Conservation (phyloP, 2,329 filamentous ascomycete species). For the Aspergillus candidus region DNA sequence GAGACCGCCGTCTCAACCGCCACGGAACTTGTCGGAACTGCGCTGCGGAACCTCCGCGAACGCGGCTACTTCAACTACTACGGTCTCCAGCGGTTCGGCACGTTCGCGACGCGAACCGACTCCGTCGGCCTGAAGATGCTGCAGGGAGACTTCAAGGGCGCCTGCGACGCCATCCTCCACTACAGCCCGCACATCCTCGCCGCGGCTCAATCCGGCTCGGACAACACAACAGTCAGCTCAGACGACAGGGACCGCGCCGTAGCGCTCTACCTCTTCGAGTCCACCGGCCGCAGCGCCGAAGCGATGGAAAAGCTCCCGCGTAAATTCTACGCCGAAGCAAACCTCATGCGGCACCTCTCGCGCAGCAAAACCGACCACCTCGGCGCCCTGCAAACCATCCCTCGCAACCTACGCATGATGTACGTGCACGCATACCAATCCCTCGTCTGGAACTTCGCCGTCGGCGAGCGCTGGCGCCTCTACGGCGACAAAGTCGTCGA, state of each 20-base stretch:
- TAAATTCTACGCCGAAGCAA: constrained; percentile 73
- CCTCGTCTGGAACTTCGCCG: constrained; percentile 84
- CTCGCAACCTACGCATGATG: constrained; percentile 78
- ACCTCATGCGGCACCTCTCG: constrained; percentile 70
- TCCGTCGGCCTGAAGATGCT: constrained; percentile 78
- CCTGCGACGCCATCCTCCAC: constrained; percentile 68
- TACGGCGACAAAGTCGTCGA: constrained; percentile 69
- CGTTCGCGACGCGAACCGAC: constrained; percentile 79
- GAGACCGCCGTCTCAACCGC: constrained; percentile 40
- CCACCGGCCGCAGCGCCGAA: constrained; percentile 51
- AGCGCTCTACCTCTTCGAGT: constrained; percentile 69
- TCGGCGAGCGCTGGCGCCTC: constrained; percentile 70
- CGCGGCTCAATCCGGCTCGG: constrained; percentile 45
- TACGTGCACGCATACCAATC: constrained; percentile 97
- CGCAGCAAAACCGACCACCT: constrained; percentile 61
- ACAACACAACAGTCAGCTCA: constrained; percentile 48
- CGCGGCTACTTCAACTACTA: constrained; percentile 97
- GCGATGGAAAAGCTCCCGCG: constrained; percentile 66
- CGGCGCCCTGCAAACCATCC: constrained; percentile 74
- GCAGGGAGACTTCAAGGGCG: constrained; percentile 71
- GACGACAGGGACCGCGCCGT: constrained; percentile 76
- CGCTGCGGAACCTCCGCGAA: constrained; percentile 61
- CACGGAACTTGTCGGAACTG: constrained; percentile 44
- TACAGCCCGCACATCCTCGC: constrained; percentile 61
- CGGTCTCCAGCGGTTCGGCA: constrained; percentile 93